Conservation (phyloP, 2,329 filamentous ascomycete species). For the Talaromyces sp. region DNA sequence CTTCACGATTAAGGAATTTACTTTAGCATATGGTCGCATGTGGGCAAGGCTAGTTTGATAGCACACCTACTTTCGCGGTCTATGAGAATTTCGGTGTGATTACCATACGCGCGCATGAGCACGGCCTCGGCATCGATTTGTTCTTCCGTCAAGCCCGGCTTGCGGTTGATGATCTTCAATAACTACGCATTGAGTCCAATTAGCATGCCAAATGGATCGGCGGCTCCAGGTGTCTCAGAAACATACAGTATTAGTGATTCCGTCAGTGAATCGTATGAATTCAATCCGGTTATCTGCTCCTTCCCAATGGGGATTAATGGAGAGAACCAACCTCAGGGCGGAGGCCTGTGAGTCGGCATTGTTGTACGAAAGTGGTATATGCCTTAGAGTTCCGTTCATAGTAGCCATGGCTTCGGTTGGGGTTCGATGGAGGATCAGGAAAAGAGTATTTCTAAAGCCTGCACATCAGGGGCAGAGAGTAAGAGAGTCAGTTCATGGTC, state of each 20-base stretch:
- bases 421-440: neutral
- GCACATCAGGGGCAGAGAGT: neutral
- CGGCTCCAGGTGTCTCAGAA: neutral
- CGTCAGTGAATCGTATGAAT: slow-evolving; percentile 89
- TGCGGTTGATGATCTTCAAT: slow-evolving; percentile 46
- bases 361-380: slow-evolving; percentile 74
- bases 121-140: slow-evolving; percentile 80
- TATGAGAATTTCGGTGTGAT: slow-evolving; percentile 90
- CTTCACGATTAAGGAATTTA: slow-evolving; percentile 31
- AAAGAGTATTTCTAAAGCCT: neutral
- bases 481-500: neutral
- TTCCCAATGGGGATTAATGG: slow-evolving; percentile 79
- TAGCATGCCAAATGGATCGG: slow-evolving; percentile 11
- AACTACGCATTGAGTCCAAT: slow-evolving; percentile 31
- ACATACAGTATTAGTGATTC: slow-evolving; percentile 88
- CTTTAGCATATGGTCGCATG: slow-evolving; percentile 30
- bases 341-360: slow-evolving; percentile 70
- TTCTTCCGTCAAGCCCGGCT: slow-evolving; percentile 64
- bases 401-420: slow-evolving; percentile 1
- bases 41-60: slow-evolving; percentile 18
- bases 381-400: slow-evolving; percentile 25
- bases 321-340: slow-evolving; percentile 70
- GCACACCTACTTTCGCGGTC: slow-evolving; percentile 70
- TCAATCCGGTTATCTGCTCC: slow-evolving; percentile 67
- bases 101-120: slow-evolving; percentile 86